Conservation (phyloP, 345 rosid genomes). For the Ailanthus altissimus region DNA sequence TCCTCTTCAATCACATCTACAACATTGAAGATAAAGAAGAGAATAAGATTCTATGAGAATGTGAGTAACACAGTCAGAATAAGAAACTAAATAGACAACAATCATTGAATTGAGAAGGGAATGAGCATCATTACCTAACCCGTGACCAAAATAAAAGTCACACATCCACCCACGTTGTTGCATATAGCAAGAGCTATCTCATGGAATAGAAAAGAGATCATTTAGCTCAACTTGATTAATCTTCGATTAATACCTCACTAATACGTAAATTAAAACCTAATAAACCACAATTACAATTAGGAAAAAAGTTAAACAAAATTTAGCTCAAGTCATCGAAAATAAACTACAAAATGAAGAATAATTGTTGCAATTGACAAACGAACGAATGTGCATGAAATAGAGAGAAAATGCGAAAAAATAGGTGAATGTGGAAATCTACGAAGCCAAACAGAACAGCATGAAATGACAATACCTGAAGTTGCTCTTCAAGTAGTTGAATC, state of each 20-base stretch:
- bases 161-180: slow-evolving; percentile 36
- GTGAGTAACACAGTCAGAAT: background rate
- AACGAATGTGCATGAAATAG: background rate
- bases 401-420: slow-evolving; percentile 5
- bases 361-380: background rate
- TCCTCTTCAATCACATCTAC: slow-evolving; percentile 66
- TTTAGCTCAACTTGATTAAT: slow-evolving; percentile 8
- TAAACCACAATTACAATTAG: background rate
- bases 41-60: background rate
- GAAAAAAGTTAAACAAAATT: background rate
- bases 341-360: background rate
- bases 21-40: background rate
- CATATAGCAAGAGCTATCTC: slow-evolving; percentile 27
- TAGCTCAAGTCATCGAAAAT: slow-evolving; percentile 18
- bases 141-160: slow-evolving; percentile 48
- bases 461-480: background rate
- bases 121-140: slow-evolving; percentile 42
- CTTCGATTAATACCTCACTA: background rate
- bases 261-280: background rate
- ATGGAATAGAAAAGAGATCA: slow-evolving; percentile 32
- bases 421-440: slow-evolving; percentile 7
- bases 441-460: slow-evolving; percentile 13
- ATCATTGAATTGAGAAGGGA: background rate
- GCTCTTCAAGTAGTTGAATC: too few relatives aligned
- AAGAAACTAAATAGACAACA: slow-evolving; percentile 3